These are phyloP conservation scores for Echinochloa phyllopogon DNA, from an alignment of 176 grass and related monocot genomes.

Conservation along the genomic window DNA sequence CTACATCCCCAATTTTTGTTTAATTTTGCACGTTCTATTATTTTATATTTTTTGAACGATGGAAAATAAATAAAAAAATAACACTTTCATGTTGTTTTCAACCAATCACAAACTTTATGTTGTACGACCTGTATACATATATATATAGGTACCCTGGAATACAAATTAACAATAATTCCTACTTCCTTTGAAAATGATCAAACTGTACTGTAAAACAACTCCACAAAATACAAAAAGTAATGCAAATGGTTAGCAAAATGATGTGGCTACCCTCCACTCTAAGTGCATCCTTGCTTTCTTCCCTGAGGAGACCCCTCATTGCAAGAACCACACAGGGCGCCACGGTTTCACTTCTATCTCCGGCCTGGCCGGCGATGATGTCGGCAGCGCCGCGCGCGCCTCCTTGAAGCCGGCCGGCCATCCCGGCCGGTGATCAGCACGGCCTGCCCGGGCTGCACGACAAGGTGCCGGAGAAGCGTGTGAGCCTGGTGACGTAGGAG, in stretches of 20 bases:
- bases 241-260: conserved; percentile 17
- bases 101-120: conserved; percentile 23
- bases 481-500: conserved; percentile 62
- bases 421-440: conserved; percentile 63
- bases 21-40: too few species aligned
- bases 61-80: too few species aligned
- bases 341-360: neutral
- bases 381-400: neutral
- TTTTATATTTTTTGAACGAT: too few species aligned
- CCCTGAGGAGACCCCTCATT: neutral
- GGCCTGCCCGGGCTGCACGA: conserved; percentile 29
- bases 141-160: neutral
- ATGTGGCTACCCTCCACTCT: conserved; percentile 11
- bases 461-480: conserved; percentile 62
- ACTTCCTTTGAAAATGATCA: neutral
- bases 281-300: neutral
- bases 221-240: neutral
- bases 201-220: neutral
- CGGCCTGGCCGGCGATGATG: neutral
- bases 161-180: neutral
- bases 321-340: neutral
- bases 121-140: neutral
- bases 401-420: neutral
- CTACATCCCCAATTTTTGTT: too few species aligned
- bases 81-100: neutral